A percentile compares a stretch with the other conserved stretches of the same genome.
Conservation (phyloP, 768 basidiomycete species). For the Leccinum barrowsii region DNA sequence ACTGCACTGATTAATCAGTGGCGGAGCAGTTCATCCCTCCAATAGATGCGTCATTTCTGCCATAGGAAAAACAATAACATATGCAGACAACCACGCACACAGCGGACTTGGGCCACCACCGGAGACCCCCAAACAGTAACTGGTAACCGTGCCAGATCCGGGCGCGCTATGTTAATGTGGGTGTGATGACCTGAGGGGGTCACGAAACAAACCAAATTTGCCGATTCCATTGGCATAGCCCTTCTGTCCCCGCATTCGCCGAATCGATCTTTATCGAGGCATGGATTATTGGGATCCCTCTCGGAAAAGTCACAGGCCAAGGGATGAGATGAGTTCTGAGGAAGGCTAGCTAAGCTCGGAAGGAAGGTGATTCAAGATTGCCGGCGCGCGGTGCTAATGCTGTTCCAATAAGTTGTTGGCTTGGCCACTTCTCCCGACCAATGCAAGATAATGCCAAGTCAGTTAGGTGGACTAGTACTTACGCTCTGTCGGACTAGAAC, state of each 20-base stretch:
- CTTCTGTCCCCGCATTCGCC: slow-evolving; percentile 4
- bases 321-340: background rate
- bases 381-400: background rate
- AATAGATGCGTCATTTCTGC: slow-evolving; percentile 29
- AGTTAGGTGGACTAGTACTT: background rate
- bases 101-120: background rate
- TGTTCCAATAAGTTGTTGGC: background rate
- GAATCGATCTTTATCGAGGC: background rate
- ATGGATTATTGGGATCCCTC: background rate
- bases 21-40: slow-evolving; percentile 3
- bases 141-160: background rate
- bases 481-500: too few relatives aligned
- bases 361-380: background rate
- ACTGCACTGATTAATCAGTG: slow-evolving; percentile 1
- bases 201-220: slow-evolving; percentile 3
- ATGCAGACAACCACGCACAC: background rate
- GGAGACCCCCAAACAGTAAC: background rate
- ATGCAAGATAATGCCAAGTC: background rate
- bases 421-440: background rate
- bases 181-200: background rate
- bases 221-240: background rate
- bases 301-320: background rate
- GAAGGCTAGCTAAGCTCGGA: background rate
- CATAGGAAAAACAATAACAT: slow-evolving; percentile 19
- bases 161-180: background rate